Conservation (phyloP, 192 early-diverging fungal genomes). For the Paraglomus brasilianum region DNA sequence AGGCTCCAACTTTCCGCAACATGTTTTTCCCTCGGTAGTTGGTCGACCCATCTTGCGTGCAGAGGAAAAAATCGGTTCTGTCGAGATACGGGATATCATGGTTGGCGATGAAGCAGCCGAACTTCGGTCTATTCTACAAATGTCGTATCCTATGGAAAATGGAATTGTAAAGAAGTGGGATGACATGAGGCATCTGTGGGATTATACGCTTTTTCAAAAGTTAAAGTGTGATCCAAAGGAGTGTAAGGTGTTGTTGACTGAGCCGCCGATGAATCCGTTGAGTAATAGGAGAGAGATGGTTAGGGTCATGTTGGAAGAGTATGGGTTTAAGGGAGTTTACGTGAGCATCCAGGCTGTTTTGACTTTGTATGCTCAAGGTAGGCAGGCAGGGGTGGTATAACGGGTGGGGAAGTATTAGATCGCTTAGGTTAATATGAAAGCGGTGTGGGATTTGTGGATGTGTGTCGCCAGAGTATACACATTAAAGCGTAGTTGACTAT, state of each 20-base stretch:
- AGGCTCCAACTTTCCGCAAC: conserved; percentile 92
- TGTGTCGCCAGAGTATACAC: neutral
- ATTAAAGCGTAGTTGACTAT: neutral
- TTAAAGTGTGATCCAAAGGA: conserved; percentile 85
- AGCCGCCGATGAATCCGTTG: conserved; percentile 95
- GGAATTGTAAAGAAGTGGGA: conserved; percentile 98
- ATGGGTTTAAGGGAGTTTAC: conserved; percentile 90
- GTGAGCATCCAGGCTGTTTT: conserved; percentile 97
- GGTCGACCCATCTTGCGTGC: conserved; percentile 96
- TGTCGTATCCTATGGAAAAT: conserved; percentile 99
- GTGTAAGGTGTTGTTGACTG: conserved; percentile 93
- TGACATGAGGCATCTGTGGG: conserved; percentile 96
- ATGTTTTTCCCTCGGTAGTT: conserved; percentile 97
- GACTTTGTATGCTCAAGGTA: conserved; percentile 97
- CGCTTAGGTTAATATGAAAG: no score
- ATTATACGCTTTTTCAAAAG: conserved; percentile 95
- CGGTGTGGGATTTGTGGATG: no score
- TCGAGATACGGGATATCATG: conserved; percentile 92
- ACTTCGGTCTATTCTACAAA: conserved; percentile 82
- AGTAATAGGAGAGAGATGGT: conserved; percentile 91
- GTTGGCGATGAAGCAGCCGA: conserved; percentile 96
- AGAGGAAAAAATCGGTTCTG: conserved; percentile 80
- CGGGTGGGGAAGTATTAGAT: neutral
- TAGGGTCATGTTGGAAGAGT: conserved; percentile 95
- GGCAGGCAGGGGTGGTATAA: neutral